Conservation (phyloP, 2,329 filamentous ascomycete species). For the Hypoxylon sp. region DNA sequence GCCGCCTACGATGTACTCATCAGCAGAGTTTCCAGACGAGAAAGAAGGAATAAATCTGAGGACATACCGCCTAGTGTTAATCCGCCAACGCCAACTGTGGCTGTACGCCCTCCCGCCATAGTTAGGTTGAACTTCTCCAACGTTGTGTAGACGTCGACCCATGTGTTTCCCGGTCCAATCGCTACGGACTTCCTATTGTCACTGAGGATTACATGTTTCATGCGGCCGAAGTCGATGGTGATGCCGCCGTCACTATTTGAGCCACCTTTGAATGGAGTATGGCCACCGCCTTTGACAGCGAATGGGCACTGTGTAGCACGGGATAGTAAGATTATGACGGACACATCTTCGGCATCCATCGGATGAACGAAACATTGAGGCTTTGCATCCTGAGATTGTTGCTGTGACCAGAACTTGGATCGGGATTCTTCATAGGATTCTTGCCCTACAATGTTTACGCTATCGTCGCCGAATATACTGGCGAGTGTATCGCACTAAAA, state of each 20-base stretch:
- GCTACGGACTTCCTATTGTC: conserved; percentile 50
- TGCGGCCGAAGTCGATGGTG: conserved; percentile 49
- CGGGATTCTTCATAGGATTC: conserved; percentile 31
- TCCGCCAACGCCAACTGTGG: conserved; percentile 58
- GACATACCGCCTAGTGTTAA: conserved; percentile 54
- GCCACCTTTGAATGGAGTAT: conserved; percentile 50
- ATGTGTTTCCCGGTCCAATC: conserved; percentile 57
- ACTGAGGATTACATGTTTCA: conserved; percentile 47
- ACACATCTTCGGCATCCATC: conserved; percentile 47
- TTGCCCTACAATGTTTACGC: conserved; percentile 26
- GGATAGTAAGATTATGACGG: conserved; percentile 48
- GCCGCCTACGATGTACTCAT: conserved; percentile 46
- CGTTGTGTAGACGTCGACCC: conserved; percentile 57
- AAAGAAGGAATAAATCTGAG: not conserved
- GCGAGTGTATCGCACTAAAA: conserved; percentile 34
- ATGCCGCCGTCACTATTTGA: conserved; percentile 52
- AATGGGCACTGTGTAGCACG: conserved; percentile 52
- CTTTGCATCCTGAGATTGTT: conserved; percentile 33
- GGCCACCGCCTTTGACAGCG: conserved; percentile 55
- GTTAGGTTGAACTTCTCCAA: conserved; percentile 55
- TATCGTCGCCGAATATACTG: conserved; percentile 27
- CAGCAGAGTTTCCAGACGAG: not conserved
- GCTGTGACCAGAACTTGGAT: conserved; percentile 33
- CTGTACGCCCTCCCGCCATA: conserved; percentile 57
- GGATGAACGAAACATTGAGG: conserved; percentile 50